Conservation (phyloP, 2,329 filamentous ascomycete species). For the Phaeosphaeria sp. region DNA sequence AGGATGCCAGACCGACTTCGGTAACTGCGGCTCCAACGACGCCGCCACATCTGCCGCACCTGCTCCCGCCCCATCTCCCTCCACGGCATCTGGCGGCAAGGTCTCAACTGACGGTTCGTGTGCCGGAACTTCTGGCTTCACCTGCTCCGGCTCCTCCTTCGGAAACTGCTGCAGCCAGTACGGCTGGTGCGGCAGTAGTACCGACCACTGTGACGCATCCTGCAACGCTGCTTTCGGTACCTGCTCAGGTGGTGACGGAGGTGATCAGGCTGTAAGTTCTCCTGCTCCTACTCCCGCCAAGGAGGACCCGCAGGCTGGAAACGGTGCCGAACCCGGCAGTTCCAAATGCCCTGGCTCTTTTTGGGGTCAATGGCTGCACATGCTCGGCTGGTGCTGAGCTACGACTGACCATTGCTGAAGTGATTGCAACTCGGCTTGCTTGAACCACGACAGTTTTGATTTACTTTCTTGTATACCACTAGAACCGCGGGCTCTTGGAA, state of each 20-base stretch:
- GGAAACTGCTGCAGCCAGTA: constrained; percentile 54
- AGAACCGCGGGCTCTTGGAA: not conserved
- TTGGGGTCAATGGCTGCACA: not conserved
- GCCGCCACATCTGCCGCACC: not conserved
- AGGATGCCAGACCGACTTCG: constrained; percentile 43
- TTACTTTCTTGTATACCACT: not conserved
- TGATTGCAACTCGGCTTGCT: not conserved
- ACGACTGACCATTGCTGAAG: not conserved
- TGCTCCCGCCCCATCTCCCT: constrained; percentile 1
- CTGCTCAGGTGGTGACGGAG: constrained; percentile 22
- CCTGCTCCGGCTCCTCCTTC: constrained; percentile 52
- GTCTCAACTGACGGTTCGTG: constrained; percentile 36
- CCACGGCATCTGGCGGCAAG: constrained; percentile 16
- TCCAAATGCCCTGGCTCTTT: not conserved
- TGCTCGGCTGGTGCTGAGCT: not conserved
- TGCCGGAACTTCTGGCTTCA: constrained; percentile 32
- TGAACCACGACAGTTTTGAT: not conserved
- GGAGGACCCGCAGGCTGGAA: not conserved
- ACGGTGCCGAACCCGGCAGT: not conserved
- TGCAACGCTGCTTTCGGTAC: constrained; percentile 43
- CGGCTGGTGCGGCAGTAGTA: constrained; percentile 49
- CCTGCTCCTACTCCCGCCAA: not conserved
- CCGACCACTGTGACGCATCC: constrained; percentile 36
- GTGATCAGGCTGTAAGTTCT: not conserved
- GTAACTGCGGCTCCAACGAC: constrained; percentile 28